Evolutionary conservation across 2,329 filamentous ascomycete species (phyloP).

Genomic region (Microsporum audouinii): DNA sequence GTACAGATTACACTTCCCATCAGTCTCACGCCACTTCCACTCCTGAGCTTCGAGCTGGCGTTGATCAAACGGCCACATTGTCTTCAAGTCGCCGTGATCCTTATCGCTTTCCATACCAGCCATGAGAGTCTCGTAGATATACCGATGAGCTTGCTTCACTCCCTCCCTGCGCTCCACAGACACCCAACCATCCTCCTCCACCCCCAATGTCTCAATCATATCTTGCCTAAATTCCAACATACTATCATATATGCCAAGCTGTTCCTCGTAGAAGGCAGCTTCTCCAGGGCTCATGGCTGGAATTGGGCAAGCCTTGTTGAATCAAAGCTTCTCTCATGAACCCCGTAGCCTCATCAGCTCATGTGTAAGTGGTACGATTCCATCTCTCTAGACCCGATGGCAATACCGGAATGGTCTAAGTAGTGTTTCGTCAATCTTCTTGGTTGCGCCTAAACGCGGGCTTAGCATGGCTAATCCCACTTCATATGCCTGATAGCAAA

Average conservation of each 20-base stretch:
- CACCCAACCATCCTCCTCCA: conserved; percentile 14
- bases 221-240: conserved; percentile 12
- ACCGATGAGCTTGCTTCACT: conserved; percentile 10
- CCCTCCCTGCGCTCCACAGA: conserved; percentile 13
- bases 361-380: conserved; percentile 29
- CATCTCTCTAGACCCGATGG: conserved; percentile 33
- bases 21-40: background rate
- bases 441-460: conserved; percentile 12
- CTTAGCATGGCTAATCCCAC: conserved; percentile 11
- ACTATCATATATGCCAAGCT: conserved; percentile 11
- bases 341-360: conserved; percentile 32
- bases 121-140: conserved; percentile 13
- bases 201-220: conserved; percentile 13
- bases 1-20: background rate
- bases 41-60: background rate
- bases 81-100: conserved; percentile 13
- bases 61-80: conserved; percentile 17
- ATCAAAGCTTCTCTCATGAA: conserved; percentile 30
- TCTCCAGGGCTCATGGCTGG: conserved; percentile 11
- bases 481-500: conserved; percentile 25
- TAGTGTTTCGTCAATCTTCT: conserved; percentile 27
- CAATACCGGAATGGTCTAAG: conserved; percentile 33
- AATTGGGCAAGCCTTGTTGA: conserved; percentile 18
- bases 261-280: conserved; percentile 12
- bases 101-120: conserved; percentile 11